A percentile compares a stretch with the other conserved stretches of the same genome.
phyloP scores from a whole-genome alignment of 495 filamentous ascomycete genomes.

The Penicillium nucicola region DNA sequence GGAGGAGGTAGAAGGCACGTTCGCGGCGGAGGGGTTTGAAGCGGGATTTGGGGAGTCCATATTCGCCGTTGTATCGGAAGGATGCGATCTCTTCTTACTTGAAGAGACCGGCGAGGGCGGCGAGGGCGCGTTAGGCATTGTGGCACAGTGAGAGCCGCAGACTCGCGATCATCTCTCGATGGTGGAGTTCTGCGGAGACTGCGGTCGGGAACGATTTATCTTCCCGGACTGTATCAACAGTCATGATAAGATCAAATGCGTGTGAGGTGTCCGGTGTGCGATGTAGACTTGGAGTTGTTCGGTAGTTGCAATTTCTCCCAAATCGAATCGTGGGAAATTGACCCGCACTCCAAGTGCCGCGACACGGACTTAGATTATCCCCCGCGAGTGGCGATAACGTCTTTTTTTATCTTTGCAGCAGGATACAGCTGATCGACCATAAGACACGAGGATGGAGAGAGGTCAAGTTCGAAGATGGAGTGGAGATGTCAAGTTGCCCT shows the following conservation, averaged over 20 bases:
- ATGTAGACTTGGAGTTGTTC: neutral
- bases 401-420: neutral
- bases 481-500: slow-evolving; percentile 24
- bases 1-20: slow-evolving; percentile 15
- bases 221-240: slow-evolving; percentile 27
- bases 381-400: slow-evolving; percentile 6
- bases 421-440: neutral
- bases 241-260: slow-evolving; percentile 29
- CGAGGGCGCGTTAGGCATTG: slow-evolving; percentile 39
- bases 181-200: slow-evolving; percentile 24
- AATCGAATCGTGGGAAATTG: neutral
- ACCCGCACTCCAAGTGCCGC: slow-evolving; percentile 17
- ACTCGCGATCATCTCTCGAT: slow-evolving; percentile 38
- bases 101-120: slow-evolving; percentile 34
- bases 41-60: slow-evolving; percentile 12
- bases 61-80: slow-evolving; percentile 22
- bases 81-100: slow-evolving; percentile 43
- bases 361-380: slow-evolving; percentile 14
- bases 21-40: slow-evolving; percentile 11
- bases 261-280: neutral
- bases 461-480: neutral
- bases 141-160: slow-evolving; percentile 24
- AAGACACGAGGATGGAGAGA: neutral
- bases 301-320: slow-evolving; percentile 1
- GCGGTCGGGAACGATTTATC: slow-evolving; percentile 22